A percentile compares a stretch with the other conserved stretches of the same genome.
Evolutionary conservation across 768 basidiomycete genomes (phyloP).

Genomic region (Suillus ampliporus): DNA sequence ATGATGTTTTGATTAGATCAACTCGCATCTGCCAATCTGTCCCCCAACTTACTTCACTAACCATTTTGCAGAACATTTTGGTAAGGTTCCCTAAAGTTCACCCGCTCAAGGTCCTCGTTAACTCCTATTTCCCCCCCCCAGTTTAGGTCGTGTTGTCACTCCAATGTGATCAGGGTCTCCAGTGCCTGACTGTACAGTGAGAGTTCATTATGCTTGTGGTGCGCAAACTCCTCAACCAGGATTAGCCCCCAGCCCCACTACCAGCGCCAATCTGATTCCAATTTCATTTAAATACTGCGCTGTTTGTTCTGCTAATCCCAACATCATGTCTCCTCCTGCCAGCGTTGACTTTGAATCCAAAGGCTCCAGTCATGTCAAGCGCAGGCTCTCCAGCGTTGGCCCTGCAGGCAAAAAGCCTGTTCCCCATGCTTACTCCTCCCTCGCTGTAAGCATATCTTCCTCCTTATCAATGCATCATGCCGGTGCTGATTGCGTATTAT

Average conservation of each 20-base stretch:
- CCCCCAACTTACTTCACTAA: background rate
- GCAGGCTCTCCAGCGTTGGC: conserved; percentile 66
- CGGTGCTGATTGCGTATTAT: conserved; percentile 22
- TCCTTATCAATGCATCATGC: background rate
- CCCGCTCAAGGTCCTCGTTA: conserved; percentile 18
- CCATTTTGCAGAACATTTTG: background rate
- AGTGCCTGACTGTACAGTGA: conserved; percentile 4
- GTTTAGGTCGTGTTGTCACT: conserved; percentile 1
- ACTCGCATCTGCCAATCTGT: conserved; percentile 1
- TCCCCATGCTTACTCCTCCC: conserved; percentile 61
- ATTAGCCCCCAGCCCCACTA: conserved; percentile 16
- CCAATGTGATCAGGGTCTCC: conserved; percentile 33
- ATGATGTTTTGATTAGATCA: conserved; percentile 7
- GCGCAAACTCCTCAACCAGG: conserved; percentile 14
- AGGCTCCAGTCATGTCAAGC: conserved; percentile 63
- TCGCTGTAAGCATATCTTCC: conserved; percentile 75
- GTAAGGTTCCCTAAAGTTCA: background rate
- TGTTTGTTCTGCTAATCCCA: conserved; percentile 23
- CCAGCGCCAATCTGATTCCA: conserved; percentile 10
- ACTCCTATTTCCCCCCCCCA: conserved; percentile 14
- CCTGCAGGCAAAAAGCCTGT: conserved; percentile 56
- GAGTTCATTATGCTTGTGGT: conserved; percentile 15
- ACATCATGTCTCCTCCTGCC: conserved; percentile 53
- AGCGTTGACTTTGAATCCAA: conserved; percentile 62
- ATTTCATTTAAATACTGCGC: conserved; percentile 39